These are phyloP conservation scores for Protomyces macrosporus DNA, from an alignment of 1,139 yeast genomes.

Conservation along the genomic window DNA sequence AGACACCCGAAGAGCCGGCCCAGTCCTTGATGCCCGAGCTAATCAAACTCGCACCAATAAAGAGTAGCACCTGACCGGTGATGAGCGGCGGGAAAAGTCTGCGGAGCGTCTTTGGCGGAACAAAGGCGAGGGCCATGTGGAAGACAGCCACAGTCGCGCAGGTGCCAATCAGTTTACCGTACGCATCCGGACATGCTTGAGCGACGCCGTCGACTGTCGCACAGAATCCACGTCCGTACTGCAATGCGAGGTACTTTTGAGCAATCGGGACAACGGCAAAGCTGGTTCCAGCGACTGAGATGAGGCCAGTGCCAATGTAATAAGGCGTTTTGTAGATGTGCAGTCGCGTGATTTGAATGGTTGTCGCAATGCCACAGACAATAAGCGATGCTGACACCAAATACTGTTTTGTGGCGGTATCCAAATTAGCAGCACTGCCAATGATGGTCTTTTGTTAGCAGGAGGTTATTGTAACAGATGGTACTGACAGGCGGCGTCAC, in stretches of 20 bases:
- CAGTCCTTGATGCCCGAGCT: slow-evolving; percentile 72
- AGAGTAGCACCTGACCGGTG: slow-evolving; percentile 83
- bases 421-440: slow-evolving; percentile 14
- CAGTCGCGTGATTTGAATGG: slow-evolving; percentile 74
- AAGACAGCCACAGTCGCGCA: slow-evolving; percentile 70
- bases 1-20: slow-evolving; percentile 72
- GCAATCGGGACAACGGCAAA: slow-evolving; percentile 83
- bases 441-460: slow-evolving; percentile 41
- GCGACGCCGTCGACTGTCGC: slow-evolving; percentile 54
- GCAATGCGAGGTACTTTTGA: slow-evolving; percentile 65
- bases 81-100: slow-evolving; percentile 80
- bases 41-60: slow-evolving; percentile 68
- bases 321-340: slow-evolving; percentile 10
- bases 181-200: slow-evolving; percentile 84
- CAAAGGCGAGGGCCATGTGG: slow-evolving; percentile 64
- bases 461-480: slow-evolving; percentile 48
- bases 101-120: slow-evolving; percentile 67
- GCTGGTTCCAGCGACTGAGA: slow-evolving; percentile 84
- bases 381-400: slow-evolving; percentile 73
- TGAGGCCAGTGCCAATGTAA: slow-evolving; percentile 70
- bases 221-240: slow-evolving; percentile 71
- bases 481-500: slow-evolving; percentile 79
- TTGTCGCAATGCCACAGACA: slow-evolving; percentile 66
- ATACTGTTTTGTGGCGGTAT: slow-evolving; percentile 45
- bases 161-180: slow-evolving; percentile 78